Base-by-base conservation (phyloP, 1,284 basidiomycete species). In the Takashimella koratensis region DNA sequence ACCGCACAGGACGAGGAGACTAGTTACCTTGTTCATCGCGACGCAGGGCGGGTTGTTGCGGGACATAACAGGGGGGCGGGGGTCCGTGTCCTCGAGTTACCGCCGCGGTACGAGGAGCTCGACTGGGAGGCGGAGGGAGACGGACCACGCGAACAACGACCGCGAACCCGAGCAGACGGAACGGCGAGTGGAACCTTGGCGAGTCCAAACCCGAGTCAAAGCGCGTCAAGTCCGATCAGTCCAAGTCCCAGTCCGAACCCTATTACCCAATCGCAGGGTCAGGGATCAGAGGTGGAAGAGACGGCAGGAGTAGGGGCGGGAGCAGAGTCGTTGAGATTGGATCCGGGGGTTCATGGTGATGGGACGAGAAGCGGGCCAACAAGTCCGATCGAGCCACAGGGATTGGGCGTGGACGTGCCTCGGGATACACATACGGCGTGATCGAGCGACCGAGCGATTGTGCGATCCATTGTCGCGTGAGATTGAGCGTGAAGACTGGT, bases 81-180 rank as follows among this genome's bases (percentile, higher is more conserved):
- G 4, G 56, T 49, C 23, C 12, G 59, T 20, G 66, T 67, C 5
- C 40, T 70, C 19, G 73, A 74, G 53, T 56, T 74, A 41, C 73
- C 73, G 21, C 73, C 73, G 4, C 56, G 73, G 46, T 74, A 74
- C 53, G 73, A 74, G 22, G 68, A 74, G 54, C 48, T 74, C 41
- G 55, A 67, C 44, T 74, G 71, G 72, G 65, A 54, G 53, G 56
- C 57, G 40, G 62, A 62, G 45, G 30, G 30, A 8, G 30, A 36
- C 16, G 30, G 30, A 36, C 30, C 30, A 36, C 8, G 30, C 8
- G 30, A 36, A 16, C n/a, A n/a, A n/a, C 30, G 30, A 36, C 10
- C 8, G 10, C 8, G 30, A 36, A 36, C 30, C 8, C 10, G 10
- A 36, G 30, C 30, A 36, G 10, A 8, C 8, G 30, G 30, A 8